Evolutionary conservation across 495 filamentous ascomycete genomes (phyloP), one percentile per base, ranked within the genome.

Genomic region (Terfezia boudieri): DNA sequence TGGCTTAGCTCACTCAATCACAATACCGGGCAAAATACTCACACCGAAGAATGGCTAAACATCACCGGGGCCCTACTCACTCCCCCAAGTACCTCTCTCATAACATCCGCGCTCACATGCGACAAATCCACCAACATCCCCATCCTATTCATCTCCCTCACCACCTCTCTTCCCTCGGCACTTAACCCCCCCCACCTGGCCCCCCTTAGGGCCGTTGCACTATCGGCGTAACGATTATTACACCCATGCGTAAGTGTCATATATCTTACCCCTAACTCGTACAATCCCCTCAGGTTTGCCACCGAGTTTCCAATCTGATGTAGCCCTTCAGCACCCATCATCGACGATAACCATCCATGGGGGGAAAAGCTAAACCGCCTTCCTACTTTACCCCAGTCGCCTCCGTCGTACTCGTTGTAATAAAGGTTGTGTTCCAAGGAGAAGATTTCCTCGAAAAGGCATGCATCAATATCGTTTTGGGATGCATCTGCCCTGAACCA

Each of bases 221-320:
- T 79, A 61, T 95, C 90, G 32, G 87, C 86, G 67, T 82, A 95
- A 36, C 69, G 71, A 67, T 95, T 98, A 64, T 88, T 83, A 70
- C 90, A 98, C 69, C 93, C 93, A 68, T 92, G 87, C 3, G 84
- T 93, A 11, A 98, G 68, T 0, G 89, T 95, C 8, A 82, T 81
- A 59, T 95, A 95, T 46, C 84, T 80, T 8, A 93, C 88, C n/a
- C 89, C 90, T 11, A 90, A 71, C 3, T 71, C 70, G 64, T 88
- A 69, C 64, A 78, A 92, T 8, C 75, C 71, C 4, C 90, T 79
- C 17, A 95, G 71, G 52, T 80, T 83, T 17, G 85, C 74, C 9
- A 82, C 67, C 0, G 80, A 83, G 71, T 94, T 94, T 41, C 86
- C 89, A 56, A 98, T 92, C 59, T 94, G 88, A 65, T 98, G 90